These are phyloP conservation scores for Euphrasia arctica DNA, from an alignment of 305 asterid genomes.

Conservation along the genomic window DNA sequence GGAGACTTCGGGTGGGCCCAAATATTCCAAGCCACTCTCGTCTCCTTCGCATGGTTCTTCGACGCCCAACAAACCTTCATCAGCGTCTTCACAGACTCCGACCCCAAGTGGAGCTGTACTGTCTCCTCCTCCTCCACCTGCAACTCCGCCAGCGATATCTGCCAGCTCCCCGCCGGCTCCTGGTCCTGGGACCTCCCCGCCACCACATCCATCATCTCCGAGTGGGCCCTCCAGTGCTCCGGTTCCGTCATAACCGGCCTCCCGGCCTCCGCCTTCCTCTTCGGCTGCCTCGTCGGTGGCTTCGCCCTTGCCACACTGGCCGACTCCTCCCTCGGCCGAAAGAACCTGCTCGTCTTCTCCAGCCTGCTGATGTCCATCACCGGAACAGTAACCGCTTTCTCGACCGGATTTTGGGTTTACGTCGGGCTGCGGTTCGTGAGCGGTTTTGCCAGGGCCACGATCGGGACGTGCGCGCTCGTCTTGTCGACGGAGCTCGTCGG, in stretches of 20 bases:
- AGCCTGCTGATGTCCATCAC: slow-evolving; percentile 35
- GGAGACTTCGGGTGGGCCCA: slow-evolving; percentile 29
- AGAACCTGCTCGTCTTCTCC: slow-evolving; percentile 32
- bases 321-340: slow-evolving; percentile 42
- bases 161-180: slow-evolving; percentile 29
- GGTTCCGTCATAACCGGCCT: slow-evolving; percentile 31
- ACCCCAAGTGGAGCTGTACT: slow-evolving; percentile 32
- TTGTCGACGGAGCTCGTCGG: slow-evolving; percentile 49
- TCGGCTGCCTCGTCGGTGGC: slow-evolving; percentile 40
- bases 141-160: slow-evolving; percentile 16
- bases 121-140: neutral
- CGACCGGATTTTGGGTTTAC: slow-evolving; percentile 41
- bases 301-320: slow-evolving; percentile 33
- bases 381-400: slow-evolving; percentile 28
- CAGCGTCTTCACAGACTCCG: slow-evolving; percentile 35
- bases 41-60: slow-evolving; percentile 39
- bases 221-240: slow-evolving; percentile 40
- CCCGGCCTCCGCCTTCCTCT: slow-evolving; percentile 38
- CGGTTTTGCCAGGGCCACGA: slow-evolving; percentile 44
- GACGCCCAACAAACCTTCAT: slow-evolving; percentile 46
- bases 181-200: slow-evolving; percentile 37
- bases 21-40: slow-evolving; percentile 27
- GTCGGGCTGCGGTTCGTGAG: slow-evolving; percentile 28
- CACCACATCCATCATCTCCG: slow-evolving; percentile 31
- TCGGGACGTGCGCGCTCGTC: slow-evolving; percentile 48